Base-by-base conservation (phyloP, 331 rosid genomes). In the Spiraea crenata region DNA sequence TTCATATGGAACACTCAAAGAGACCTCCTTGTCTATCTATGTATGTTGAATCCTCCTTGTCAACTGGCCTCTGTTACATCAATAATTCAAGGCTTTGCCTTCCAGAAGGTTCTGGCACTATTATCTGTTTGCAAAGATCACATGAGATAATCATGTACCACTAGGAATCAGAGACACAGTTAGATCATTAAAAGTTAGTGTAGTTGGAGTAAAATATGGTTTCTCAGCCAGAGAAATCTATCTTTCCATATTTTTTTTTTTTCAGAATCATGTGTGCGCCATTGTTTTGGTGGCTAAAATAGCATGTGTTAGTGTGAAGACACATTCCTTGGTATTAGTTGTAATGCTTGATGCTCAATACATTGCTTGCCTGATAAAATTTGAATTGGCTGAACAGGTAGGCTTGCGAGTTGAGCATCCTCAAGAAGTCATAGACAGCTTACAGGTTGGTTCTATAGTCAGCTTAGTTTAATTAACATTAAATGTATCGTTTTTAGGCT, bases 381-480 rank as follows among this genome's bases (percentile, higher is more conserved):
- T 65, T 51, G 45, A 64, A 49, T 35, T 79, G 77, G 48, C 50
- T 80, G 74, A 76, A 76, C 88, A 93, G 99, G 91, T 93, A 63
- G 99, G 99, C 76, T 76, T 93, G 81, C 89, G 99, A 70, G 83
- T 93, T 58, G 99, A 93, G 87, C 99, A 93, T 81, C 97, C 97
- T 79, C 99, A 93, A 70, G 97, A 89, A 76, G 78, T 87, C 73
- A 81, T 93, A 80, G 87, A 93, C 84, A 84, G 71, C 77, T 83
- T 89, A 78, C 97, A 89, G 99, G 97, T 93, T 83, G 50, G 86
- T 79, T 70, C 34, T 37, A 13, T 35, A 65, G 42, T 59, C 56
- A 40, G 42, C 54, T 41, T 39, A 12, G n/a, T 59, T 58, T 17
- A 12, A 25, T 25, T 25, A 19, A n/a, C 10, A 17, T 45, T 57